Evolutionary conservation across 768 basidiomycete species (phyloP), one percentile per base, ranked within the genome.

Genomic region (Tulasnella sp.): DNA sequence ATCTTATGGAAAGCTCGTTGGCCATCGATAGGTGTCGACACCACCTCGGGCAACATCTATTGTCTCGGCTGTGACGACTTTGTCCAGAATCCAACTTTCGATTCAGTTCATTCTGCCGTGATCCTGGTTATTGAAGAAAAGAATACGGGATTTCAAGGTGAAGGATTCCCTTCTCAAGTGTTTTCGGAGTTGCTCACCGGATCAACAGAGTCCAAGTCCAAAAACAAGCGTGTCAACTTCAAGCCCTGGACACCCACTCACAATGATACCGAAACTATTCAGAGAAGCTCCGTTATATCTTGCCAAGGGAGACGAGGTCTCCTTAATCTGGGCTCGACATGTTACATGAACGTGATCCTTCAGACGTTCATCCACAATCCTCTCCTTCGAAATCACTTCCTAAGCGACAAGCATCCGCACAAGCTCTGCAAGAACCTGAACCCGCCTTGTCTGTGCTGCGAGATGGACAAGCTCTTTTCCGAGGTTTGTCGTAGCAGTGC

Each of bases 321-420:
- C 3, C 81, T 94, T 52, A 95, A 96, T 79, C 86, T 96, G 0
- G 93, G 94, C 1, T 90, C 94, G 79, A 98, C 95, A 0, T 98
- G 96, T 78, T 98, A 94, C 81, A 84, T 98, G 76, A 96, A 94
- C 75, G 94, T 90, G 67, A 88, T 97, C 26, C 84, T 98, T 12
- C 96, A 98, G 79, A 87, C 87, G 14, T 89, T 98, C 76, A 83
- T 92, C 8, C 90, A 93, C 80, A 98, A 97, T 76, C 95, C 96
- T 0, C 83, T 96, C 5, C 82, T 98, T 5, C 87, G 93, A 39
- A 90, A 92, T 76, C 92, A 91, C 79, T 98, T 94, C 77, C 87
- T 98, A 32, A 86, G 90, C 72, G 96, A 98, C 79, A 91, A 88
- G 78, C 96, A 98, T 78, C 94, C 95, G 77, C 83, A 80, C 76